phyloP scores from a whole-genome alignment of 768 basidiomycete species.

The Clavaria fumosa region DNA sequence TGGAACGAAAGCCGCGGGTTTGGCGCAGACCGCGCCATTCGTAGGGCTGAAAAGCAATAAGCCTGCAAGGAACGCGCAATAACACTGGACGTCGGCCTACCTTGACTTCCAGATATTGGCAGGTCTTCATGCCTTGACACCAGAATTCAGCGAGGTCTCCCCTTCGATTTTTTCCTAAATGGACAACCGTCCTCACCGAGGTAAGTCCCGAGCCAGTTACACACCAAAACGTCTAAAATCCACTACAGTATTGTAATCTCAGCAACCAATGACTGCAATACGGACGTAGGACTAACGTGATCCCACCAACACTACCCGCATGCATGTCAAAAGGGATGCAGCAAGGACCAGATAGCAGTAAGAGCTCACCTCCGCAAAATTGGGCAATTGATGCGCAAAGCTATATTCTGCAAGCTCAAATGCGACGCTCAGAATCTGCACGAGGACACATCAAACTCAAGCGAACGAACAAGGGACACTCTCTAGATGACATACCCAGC shows the following conservation, averaged over 20 bases:
- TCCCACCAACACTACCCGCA: slow-evolving; percentile 77
- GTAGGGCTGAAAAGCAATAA: slow-evolving; percentile 39
- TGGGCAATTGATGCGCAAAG: slow-evolving; percentile 73
- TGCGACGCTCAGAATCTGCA: slow-evolving; percentile 69
- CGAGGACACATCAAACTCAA: slow-evolving; percentile 9
- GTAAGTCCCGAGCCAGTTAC: slow-evolving; percentile 82
- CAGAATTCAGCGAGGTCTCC: slow-evolving; percentile 11
- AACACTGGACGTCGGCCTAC: slow-evolving; percentile 22
- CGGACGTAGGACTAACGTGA: slow-evolving; percentile 41
- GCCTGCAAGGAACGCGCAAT: slow-evolving; percentile 8
- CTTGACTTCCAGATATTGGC: slow-evolving; percentile 80
- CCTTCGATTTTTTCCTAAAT: slow-evolving; percentile 1
- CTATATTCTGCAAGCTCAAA: slow-evolving; percentile 86
- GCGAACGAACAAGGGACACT: slow-evolving; percentile 5
- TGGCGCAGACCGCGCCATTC: slow-evolving; percentile 76
- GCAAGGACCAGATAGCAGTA: no score
- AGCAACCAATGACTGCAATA: slow-evolving; percentile 5
- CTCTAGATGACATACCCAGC: slow-evolving; percentile 71
- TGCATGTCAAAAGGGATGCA: slow-evolving; percentile 8
- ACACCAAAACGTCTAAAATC: slow-evolving; percentile 74
- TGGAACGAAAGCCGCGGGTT: slow-evolving; percentile 61
- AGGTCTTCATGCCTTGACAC: slow-evolving; percentile 64
- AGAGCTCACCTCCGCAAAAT: slow-evolving; percentile 64
- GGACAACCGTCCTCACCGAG: slow-evolving; percentile 32
- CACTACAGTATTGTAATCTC: slow-evolving; percentile 43